Evolutionary conservation across 345 rosid species (phyloP), one percentile per base, ranked within the genome.

Genomic region (Leavenworthia alabamica): DNA sequence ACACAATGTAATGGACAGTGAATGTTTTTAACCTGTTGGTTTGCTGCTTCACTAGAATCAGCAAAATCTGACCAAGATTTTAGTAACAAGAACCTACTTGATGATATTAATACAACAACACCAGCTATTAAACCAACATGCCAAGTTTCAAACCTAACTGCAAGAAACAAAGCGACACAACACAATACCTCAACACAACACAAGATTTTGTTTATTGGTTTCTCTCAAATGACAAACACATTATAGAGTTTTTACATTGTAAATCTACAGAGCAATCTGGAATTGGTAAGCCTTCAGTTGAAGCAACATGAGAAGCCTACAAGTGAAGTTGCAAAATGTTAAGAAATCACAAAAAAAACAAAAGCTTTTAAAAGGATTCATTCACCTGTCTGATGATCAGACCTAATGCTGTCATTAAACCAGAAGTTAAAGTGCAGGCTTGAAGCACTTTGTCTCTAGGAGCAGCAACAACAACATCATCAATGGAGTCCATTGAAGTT

Each of bases 131-230:
- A 75, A 69, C 78, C 89, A 48, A 92, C 77, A 79, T 86, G 90
- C 98, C 95, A 92, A 23, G 73, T 75, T 82, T 92, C 89, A 50
- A 85, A 74, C 46, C 79, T 79, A 82, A 92, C 97, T 92, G 86
- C 70, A 66, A 73, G 70, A 67, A 31, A 44, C 22, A 62, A 5
- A 12, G 4, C n/a, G n/a, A n/a, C n/a, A n/a, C n/a, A n/a, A n/a
- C n/a, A 27, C 33, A 39, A 17, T 8, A 16, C 36, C n/a, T n/a
- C n/a, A n/a, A n/a, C n/a, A n/a, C n/a, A 31, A 26, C 26, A 31
- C 36, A 19, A 37, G 16, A 31, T 31, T 44, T 57, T 53, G 28
- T 4, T 48, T 14, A 39, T 4, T 29, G 29, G 17, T 6, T 6
- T 46, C 50, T 35, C 28, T 41, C 60, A 9, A 28, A 15, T 44